Base-by-base conservation (phyloP, 148 eudicot genomes). In the Persicaria tinctoria region DNA sequence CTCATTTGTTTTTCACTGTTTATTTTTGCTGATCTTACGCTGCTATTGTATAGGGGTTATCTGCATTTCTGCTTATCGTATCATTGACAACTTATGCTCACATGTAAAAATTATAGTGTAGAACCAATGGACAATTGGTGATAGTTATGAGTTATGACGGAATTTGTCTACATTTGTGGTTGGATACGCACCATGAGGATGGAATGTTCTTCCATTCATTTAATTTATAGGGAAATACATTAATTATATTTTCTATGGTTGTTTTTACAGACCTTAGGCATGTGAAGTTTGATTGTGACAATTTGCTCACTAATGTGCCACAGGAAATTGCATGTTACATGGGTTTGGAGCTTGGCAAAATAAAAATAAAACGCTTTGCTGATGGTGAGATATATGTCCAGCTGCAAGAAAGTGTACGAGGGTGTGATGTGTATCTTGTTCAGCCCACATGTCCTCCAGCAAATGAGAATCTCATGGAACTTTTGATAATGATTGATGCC, bases 391-490 rank as follows among this genome's bases (percentile, higher is more conserved):
- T 92, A 41, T 92, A 94, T 80, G 93, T 94, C 76, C 97, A 94
- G 82, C 76, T 94, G 85, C 91, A 92, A 87, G 98, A 94, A 82
- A 94, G 98, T 55, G 98, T 94, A 46, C 83, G 98, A 78, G 98
- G 98, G 55, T 94, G 98, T 80, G 92, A 91, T 82, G 98, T 94
- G 55, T 94, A 83, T 83, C 82, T 94, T 79, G 90, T 94, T 57
- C 98, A 94, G 84, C 92, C 98, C 69, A 91, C 97, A 48, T 90
- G 93, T 59, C 97, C 98, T 54, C 97, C 97, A 72, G 98, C 97
- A 59, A 94, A 94, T 74, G 98, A 94, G 80, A 94, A 94, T 80
- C 86, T 94, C 10, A 94, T 94, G 97, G 98, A 94, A 78, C 96
- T 94, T 78, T 76, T 88, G 74, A 74, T 94, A 51, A 94, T 92